A percentile compares a stretch with the other conserved stretches of the same genome.
These are phyloP conservation scores for Verbascum thapsus DNA, from an alignment of 257 asterid species.

Conservation along the genomic window DNA sequence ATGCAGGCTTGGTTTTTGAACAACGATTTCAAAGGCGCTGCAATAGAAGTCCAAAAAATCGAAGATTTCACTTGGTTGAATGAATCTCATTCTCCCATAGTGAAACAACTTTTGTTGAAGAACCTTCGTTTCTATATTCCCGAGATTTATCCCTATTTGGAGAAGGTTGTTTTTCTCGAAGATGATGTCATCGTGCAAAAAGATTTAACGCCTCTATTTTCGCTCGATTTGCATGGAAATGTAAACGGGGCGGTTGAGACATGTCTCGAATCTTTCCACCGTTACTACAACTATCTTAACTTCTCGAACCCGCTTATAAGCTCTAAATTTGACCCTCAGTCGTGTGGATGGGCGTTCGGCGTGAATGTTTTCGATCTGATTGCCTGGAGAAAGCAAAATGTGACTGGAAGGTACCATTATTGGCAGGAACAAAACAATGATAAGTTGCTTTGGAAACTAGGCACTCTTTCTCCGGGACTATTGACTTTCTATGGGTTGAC, in stretches of 20 bases:
- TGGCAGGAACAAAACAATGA: slow-evolving; percentile 63
- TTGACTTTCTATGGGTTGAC: slow-evolving; percentile 69
- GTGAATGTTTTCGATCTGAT: slow-evolving; percentile 72
- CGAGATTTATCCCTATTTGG: slow-evolving; percentile 69
- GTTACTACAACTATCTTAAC: slow-evolving; percentile 67
- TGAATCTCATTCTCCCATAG: slow-evolving; percentile 58
- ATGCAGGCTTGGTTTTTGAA: slow-evolving; percentile 76
- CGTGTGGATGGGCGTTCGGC: slow-evolving; percentile 86
- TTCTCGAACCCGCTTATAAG: slow-evolving; percentile 70
- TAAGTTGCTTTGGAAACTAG: slow-evolving; percentile 65
- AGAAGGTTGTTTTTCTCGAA: slow-evolving; percentile 71
- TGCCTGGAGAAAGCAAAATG: slow-evolving; percentile 67
- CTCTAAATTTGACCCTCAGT: slow-evolving; percentile 73
- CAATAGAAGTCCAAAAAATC: slow-evolving; percentile 58
- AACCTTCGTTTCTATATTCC: slow-evolving; percentile 77
- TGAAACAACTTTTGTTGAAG: too few relatives aligned
- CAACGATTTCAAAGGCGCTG: slow-evolving; percentile 60
- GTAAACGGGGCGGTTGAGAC: slow-evolving; percentile 85
- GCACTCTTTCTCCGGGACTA: slow-evolving; percentile 73
- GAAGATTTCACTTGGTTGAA: slow-evolving; percentile 71
- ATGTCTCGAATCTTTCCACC: slow-evolving; percentile 72
- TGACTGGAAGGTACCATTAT: slow-evolving; percentile 61
- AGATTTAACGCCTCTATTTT: slow-evolving; percentile 68
- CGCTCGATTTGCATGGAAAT: slow-evolving; percentile 72
- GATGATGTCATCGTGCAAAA: slow-evolving; percentile 74